Percentiles rank a stretch among this genome's conserved stretches.
phyloP scores from a whole-genome alignment of 2,329 filamentous ascomycete genomes.

The Ceratocystiopsis minuta region DNA sequence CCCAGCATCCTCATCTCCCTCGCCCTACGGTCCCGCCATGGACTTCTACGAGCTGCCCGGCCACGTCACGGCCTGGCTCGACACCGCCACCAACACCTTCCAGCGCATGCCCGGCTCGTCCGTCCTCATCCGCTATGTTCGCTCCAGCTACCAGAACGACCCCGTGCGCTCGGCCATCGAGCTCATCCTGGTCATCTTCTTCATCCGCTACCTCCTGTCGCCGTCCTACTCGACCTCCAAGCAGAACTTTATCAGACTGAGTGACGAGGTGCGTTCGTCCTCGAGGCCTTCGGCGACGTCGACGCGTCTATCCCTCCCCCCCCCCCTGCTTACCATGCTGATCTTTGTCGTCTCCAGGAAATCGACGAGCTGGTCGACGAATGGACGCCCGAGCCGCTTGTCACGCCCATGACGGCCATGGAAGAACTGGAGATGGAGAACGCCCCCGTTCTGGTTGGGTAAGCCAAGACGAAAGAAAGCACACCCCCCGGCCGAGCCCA shows the following conservation, averaged over 20 bases:
- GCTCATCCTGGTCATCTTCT: constrained; percentile 84
- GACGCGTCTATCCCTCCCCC: neutral
- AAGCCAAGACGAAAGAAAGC: too few relatives aligned
- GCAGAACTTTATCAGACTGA: constrained; percentile 73
- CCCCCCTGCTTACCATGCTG: neutral
- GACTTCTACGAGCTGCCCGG: constrained; percentile 44
- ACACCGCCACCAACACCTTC: constrained; percentile 45
- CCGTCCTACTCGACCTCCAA: constrained; percentile 86
- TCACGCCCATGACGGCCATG: constrained; percentile 50
- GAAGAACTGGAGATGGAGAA: constrained; percentile 75
- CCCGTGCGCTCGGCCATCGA: constrained; percentile 87
- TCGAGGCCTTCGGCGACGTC: neutral
- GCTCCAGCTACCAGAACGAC: constrained; percentile 94
- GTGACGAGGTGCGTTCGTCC: constrained; percentile 54
- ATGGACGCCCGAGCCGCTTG: constrained; percentile 87
- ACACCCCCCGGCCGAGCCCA: neutral
- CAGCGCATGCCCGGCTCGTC: constrained; percentile 87
- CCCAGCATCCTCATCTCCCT: too few relatives aligned
- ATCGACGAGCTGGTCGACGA: constrained; percentile 95
- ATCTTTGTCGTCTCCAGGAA: constrained; percentile 29
- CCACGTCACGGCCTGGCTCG: constrained; percentile 32
- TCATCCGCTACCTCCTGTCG: constrained; percentile 78
- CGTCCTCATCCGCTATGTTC: constrained; percentile 86
- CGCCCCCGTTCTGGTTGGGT: constrained; percentile 78
- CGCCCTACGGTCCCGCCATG: constrained; percentile 27